phyloP scores from a whole-genome alignment of 1,139 yeast genomes.

The Saccharomycopsis hybrid region DNA sequence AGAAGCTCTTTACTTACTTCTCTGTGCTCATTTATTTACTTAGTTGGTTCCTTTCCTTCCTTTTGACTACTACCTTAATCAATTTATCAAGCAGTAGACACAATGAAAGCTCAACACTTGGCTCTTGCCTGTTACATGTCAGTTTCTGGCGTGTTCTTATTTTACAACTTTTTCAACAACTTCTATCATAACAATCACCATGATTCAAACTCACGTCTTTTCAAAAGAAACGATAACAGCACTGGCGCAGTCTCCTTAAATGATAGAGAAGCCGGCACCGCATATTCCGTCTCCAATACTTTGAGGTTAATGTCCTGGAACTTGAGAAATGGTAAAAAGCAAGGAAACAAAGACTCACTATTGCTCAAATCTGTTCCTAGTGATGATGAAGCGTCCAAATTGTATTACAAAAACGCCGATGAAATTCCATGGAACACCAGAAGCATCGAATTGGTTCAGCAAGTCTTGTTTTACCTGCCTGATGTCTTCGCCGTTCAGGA shows the following conservation, averaged over 20 bases:
- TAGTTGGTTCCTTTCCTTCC: too few species aligned
- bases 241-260: too few species aligned
- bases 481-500: slow-evolving; percentile 31
- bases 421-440: slow-evolving; percentile 48
- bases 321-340: slow-evolving; percentile 4
- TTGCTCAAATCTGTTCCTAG: neutral
- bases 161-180: neutral
- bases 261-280: too few species aligned
- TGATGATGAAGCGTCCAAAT: neutral
- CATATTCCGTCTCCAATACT: too few species aligned
- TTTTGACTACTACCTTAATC: too few species aligned
- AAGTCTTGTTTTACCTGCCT: slow-evolving; percentile 28
- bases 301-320: slow-evolving; percentile 11
- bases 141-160: neutral
- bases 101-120: neutral
- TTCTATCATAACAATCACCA: neutral
- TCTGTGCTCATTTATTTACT: too few species aligned
- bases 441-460: slow-evolving; percentile 35
- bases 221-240: neutral
- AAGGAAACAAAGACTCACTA: neutral
- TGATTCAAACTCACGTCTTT: neutral
- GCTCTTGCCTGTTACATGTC: slow-evolving; percentile 1
- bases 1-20: too few species aligned
- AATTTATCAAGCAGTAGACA: neutral
- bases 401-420: neutral